Base-by-base conservation (phyloP, 345 rosid genomes). In the Moringa oleifera region DNA sequence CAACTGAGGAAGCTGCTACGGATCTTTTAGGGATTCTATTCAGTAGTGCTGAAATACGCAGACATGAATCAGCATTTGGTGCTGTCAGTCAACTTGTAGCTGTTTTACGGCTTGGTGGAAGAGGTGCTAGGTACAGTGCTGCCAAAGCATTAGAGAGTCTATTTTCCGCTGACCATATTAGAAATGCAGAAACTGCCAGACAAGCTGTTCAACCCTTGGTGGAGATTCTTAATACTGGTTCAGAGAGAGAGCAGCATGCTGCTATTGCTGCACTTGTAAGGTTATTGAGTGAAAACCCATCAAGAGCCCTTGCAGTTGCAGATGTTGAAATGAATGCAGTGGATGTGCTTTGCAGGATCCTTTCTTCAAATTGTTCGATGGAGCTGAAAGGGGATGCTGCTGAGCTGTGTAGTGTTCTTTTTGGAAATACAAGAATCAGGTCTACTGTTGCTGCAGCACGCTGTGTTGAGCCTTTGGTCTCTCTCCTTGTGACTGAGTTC, bases 341-440 rank as follows among this genome's bases (percentile, higher is more conserved):
- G 54, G 99, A 95, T 74, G 97, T 95, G 50, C 96, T 95, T 66
- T 95, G 98, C 85, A 77, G 86, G 80, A 95, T 95, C 72, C 97
- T 95, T 53, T 91, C 94, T 60, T 89, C 97, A 65, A 80, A 85
- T 71, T 85, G 91, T 75, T 83, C 99, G 19, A 78, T 81, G 88
- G 99, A 91, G 67, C 82, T 95, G 71, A 95, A 95, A 73, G 97
- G 99, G 59, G 96, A 95, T 84, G 97, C 99, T 58, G 99, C 98
- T 55, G 99, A 95, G 79, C 70, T 95, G 63, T 95, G 99, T 58
- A 83, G 87, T 73, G 98, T 95, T 78, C 87, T 95, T 66, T 95
- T 95, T 71, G 90, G 86, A 63, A 95, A 91, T 71, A 84, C 91
- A 50, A 82, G 90, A 77, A 87, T 95, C 61, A 87, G 99, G 76